Conservation (phyloP, 768 basidiomycete species). For the Grammothele lineata region DNA sequence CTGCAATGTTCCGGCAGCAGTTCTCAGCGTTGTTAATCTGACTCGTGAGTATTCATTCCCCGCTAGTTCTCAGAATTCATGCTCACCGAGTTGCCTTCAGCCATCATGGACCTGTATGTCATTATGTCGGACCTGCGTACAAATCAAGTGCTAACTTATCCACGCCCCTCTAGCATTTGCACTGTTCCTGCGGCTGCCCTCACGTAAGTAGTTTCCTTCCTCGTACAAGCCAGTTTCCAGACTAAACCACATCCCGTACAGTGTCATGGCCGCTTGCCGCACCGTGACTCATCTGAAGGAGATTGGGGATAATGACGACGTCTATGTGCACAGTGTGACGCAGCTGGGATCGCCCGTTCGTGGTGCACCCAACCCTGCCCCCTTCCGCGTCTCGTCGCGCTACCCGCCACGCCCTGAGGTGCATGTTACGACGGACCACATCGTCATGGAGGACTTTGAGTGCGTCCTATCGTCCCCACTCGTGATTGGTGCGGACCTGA, state of each 20-base stretch:
- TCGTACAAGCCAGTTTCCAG: not conserved
- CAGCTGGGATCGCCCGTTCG: slow-evolving; percentile 7
- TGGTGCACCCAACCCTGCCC: not conserved
- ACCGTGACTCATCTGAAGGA: slow-evolving; percentile 64
- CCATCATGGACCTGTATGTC: slow-evolving; percentile 60
- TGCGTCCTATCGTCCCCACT: slow-evolving; percentile 3
- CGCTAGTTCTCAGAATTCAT: not conserved
- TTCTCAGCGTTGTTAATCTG: slow-evolving; percentile 55
- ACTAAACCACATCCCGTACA: slow-evolving; percentile 5
- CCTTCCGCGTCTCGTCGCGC: slow-evolving; percentile 6
- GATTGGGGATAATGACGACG: slow-evolving; percentile 35
- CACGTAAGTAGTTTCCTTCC: slow-evolving; percentile 39
- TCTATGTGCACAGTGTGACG: slow-evolving; percentile 21
- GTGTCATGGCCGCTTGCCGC: slow-evolving; percentile 59
- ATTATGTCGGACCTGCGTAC: not conserved
- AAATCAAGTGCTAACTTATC: not conserved
- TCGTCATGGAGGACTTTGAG: slow-evolving; percentile 52
- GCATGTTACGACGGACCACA: slow-evolving; percentile 56
- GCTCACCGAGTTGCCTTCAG: slow-evolving; percentile 27
- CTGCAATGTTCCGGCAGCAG: slow-evolving; percentile 65
- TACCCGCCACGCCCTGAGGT: slow-evolving; percentile 38
- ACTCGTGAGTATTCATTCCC: slow-evolving; percentile 41
- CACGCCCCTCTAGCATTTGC: slow-evolving; percentile 38
- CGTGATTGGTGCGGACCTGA: no score
- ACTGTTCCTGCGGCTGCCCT: slow-evolving; percentile 65